Base-by-base conservation (phyloP, 2,329 filamentous ascomycete genomes). In the Penicillium sp. region DNA sequence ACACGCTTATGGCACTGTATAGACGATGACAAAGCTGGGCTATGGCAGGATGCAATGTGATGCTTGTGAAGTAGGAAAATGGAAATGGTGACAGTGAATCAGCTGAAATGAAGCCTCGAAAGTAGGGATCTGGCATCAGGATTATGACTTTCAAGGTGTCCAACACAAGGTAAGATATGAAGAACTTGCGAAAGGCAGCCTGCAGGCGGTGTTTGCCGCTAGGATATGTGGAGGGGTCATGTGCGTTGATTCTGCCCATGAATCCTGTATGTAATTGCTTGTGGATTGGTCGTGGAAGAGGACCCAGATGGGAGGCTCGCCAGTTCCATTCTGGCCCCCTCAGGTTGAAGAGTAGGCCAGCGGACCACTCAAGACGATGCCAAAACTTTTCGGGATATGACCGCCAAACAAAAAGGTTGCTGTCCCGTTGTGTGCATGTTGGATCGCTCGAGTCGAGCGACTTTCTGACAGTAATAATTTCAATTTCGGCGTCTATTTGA, bases 51-150 rank as follows among this genome's bases (percentile, higher is more conserved):
- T 81, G 78, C 3, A 82, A 63, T 22, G 67, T 57, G 10, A 68
- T 68, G 29, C 55, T 63, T 26, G 67, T 56, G 13, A 68, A 69
- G 26, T 56, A 82, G 67, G 72, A 81, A 63, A 68, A 76, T 50
- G 57, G 86, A 72, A 57, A 66, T 56, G 71, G 67, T 52, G 77
- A 74, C 4, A 75, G 75, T 74, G 71, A 58, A 51, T 72, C 69
- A 1, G 79, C 75, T 1, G 84, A 81, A 24, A 83, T 68, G 56
- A 85, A 67, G 40, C 80, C 79, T 73, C 80, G 80, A 73, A 92
- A 96, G 76, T 93, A 96, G 0, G 88, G 86, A 66, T 97, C 93
- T 51, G 84, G 82, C 63, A 87, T 85, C 77, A 90, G 3, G 22
- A 55, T 86, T 59, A 85, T 60, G 2, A 86, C 81, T 66, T 89